A percentile compares a stretch with the other conserved stretches of the same genome.
These are phyloP conservation scores for Podaxis pistillaris DNA, from an alignment of 768 basidiomycete genomes.

Conservation along the genomic window DNA sequence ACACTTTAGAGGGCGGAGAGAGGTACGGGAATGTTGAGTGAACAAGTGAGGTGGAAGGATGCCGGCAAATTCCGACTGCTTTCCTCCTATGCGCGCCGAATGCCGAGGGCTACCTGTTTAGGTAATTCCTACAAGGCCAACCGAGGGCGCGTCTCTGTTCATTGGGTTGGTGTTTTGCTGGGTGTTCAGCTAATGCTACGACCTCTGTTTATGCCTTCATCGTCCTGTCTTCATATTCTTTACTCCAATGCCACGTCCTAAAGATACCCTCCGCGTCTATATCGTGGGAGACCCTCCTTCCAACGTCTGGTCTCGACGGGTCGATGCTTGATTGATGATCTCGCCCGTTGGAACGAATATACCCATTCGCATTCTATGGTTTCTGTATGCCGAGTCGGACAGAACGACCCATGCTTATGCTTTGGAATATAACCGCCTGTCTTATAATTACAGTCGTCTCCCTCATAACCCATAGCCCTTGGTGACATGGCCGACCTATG, in stretches of 20 bases:
- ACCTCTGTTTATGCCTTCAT: background rate
- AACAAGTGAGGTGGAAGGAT: constrained; percentile 17
- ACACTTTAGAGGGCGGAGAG: constrained; percentile 24
- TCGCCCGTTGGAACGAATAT: no score
- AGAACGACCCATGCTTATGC: background rate
- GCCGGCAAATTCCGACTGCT: constrained; percentile 37
- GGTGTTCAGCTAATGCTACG: background rate
- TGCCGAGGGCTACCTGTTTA: constrained; percentile 18
- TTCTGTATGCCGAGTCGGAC: background rate
- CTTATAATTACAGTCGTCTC: no score
- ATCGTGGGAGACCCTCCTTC: background rate
- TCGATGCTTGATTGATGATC: background rate
- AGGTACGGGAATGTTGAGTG: constrained; percentile 12
- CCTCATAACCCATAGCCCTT: no score
- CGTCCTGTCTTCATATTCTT: background rate
- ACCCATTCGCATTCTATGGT: no score
- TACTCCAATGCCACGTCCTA: background rate
- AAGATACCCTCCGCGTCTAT: background rate
- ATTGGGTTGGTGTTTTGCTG: no score
- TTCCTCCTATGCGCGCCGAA: constrained; percentile 37
- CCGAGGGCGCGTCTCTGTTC: no score
- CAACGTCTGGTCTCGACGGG: background rate
- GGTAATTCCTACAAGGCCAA: background rate
- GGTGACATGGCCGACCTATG: no score
- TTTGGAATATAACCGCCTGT: background rate